These are phyloP conservation scores for Petunia axillaris DNA, from an alignment of 257 asterid genomes.

Conservation along the genomic window DNA sequence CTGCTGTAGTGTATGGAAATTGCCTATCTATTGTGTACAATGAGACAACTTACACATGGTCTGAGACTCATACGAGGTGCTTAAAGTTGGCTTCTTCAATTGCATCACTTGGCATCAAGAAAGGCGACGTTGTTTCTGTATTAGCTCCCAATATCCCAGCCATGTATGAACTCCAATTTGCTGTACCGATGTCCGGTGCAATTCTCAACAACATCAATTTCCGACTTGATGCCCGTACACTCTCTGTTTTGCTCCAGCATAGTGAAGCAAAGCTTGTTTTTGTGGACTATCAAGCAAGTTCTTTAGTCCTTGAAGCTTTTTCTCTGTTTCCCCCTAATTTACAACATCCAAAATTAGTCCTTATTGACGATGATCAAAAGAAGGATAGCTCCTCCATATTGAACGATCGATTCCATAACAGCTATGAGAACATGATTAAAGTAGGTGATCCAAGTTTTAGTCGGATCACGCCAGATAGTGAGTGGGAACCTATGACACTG, in stretches of 20 bases:
- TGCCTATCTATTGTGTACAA: conserved; percentile 46
- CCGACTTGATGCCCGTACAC: too few relatives aligned
- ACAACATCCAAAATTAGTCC: conserved; percentile 35
- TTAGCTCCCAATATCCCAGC: too few relatives aligned
- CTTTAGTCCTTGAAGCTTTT: conserved; percentile 45
- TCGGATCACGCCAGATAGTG: conserved; percentile 34
- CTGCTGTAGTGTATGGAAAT: too few relatives aligned
- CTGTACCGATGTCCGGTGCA: too few relatives aligned
- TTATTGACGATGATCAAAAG: conserved; percentile 28
- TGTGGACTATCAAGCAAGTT: conserved; percentile 40
- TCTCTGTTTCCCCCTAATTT: conserved; percentile 38
- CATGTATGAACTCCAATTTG: too few relatives aligned
- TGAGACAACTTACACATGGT: conserved; percentile 42
- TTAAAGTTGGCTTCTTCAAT: neutral
- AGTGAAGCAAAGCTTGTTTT: conserved; percentile 49
- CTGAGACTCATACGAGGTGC: conserved; percentile 48
- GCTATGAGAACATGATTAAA: conserved; percentile 42
- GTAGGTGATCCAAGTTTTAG: conserved; percentile 42
- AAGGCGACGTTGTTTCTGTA: too few relatives aligned
- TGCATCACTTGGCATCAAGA: too few relatives aligned
- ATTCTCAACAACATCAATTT: too few relatives aligned
- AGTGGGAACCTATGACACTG: conserved; percentile 41
- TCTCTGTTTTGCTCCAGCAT: conserved; percentile 40
- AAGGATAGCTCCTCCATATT: neutral
- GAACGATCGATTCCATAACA: neutral